These are phyloP conservation scores for Ammopiptanthus mongolicus DNA, from an alignment of 306 rosid genomes.

Conservation along the genomic window DNA sequence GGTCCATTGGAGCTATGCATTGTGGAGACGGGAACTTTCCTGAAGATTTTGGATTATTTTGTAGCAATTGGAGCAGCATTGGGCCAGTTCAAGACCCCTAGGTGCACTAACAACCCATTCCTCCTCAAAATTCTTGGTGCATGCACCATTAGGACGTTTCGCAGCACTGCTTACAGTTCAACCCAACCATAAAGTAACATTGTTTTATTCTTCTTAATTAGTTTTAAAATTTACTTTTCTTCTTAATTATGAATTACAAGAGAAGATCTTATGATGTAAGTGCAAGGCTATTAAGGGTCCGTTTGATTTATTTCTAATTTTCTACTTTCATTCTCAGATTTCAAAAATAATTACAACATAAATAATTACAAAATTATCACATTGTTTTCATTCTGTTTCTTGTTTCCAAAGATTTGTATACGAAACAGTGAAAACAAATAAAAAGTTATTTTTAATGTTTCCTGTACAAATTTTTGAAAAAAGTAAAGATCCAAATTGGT, in stretches of 20 bases:
- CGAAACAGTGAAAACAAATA: too few relatives aligned
- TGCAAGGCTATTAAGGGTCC: too few relatives aligned
- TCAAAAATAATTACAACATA: too few relatives aligned
- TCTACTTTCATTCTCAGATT: too few relatives aligned
- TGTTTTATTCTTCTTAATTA: background rate
- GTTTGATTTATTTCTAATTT: too few relatives aligned
- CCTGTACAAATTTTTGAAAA: too few relatives aligned
- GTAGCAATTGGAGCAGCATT: constrained; percentile 52
- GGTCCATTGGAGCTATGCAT: constrained; percentile 64
- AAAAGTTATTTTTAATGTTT: too few relatives aligned
- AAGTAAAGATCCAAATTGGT: too few relatives aligned
- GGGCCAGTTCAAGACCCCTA: constrained; percentile 76
- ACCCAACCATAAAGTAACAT: background rate
- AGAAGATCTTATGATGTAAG: background rate
- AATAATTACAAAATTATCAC: too few relatives aligned
- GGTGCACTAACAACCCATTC: constrained; percentile 54
- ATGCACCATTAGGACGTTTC: constrained; percentile 31
- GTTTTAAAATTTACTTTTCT: background rate
- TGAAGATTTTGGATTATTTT: constrained; percentile 56
- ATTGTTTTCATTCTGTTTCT: too few relatives aligned
- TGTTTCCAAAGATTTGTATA: too few relatives aligned
- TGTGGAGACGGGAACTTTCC: constrained; percentile 58
- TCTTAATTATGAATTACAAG: too few relatives aligned
- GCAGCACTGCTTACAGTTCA: constrained; percentile 47
- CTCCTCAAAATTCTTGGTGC: constrained; percentile 49